Percentiles rank a stretch among this genome's conserved stretches.
These are phyloP conservation scores for Aquanectria penicillioides DNA, from an alignment of 2,329 filamentous ascomycete genomes.

Conservation along the genomic window DNA sequence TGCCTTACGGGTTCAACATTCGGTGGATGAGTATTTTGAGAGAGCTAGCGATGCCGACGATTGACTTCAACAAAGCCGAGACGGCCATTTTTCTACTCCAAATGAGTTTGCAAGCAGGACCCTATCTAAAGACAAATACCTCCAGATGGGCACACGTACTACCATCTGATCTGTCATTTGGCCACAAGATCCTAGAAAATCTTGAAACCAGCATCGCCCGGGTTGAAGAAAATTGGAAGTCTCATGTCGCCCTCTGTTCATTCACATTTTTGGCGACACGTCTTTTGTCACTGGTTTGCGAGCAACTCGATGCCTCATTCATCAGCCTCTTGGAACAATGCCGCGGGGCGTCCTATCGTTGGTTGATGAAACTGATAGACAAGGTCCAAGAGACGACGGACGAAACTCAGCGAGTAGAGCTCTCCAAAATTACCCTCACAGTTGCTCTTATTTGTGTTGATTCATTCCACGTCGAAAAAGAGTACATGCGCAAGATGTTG, in stretches of 20 bases:
- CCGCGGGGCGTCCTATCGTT: constrained; percentile 20
- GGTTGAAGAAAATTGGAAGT: constrained; percentile 37
- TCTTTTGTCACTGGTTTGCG: constrained; percentile 18
- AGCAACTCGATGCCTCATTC: not conserved
- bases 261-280: constrained; percentile 32
- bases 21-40: constrained; percentile 36
- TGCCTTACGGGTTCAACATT: constrained; percentile 28
- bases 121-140: rapidly evolving
- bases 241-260: constrained; percentile 24
- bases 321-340: constrained; percentile 11
- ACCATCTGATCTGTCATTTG: constrained; percentile 17
- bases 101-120: constrained; percentile 33
- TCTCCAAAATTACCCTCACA: constrained; percentile 5
- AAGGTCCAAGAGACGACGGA: constrained; percentile 15
- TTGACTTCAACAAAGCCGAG: constrained; percentile 39
- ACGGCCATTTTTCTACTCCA: constrained; percentile 33
- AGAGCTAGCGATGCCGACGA: constrained; percentile 31
- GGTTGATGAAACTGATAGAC: constrained; percentile 7
- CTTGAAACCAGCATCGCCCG: constrained; percentile 9
- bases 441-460: constrained; percentile 26
- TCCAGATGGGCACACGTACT: constrained; percentile 13
- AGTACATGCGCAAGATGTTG: not conserved
- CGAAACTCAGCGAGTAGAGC: constrained; percentile 15
- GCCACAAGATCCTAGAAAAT: not conserved
- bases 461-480: constrained; percentile 27